These are phyloP conservation scores for Aspergillus sparsus DNA, from an alignment of 495 filamentous ascomycete genomes.

Conservation along the genomic window DNA sequence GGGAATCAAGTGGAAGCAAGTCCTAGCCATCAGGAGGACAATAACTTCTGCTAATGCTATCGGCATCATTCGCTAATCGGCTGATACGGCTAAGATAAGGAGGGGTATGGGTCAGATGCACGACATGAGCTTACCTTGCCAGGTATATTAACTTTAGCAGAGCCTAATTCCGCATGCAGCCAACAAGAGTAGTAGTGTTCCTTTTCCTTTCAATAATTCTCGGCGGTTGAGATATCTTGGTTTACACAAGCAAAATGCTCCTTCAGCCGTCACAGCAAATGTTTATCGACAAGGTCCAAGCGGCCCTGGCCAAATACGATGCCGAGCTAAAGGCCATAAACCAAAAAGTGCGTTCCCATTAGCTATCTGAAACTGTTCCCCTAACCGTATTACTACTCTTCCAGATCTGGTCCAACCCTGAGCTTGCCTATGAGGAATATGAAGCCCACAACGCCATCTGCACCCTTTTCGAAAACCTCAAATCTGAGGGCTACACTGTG, in stretches of 20 bases:
- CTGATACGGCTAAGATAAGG: too few relatives aligned
- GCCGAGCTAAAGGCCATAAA: slow-evolving; percentile 47
- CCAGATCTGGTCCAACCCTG: slow-evolving; percentile 53
- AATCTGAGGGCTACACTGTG: slow-evolving; percentile 35
- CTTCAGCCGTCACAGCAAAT: slow-evolving; percentile 28
- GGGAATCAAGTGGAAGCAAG: not conserved
- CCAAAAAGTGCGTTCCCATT: slow-evolving; percentile 36
- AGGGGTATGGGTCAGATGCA: too few relatives aligned
- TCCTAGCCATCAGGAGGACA: not conserved
- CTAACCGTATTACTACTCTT: not conserved
- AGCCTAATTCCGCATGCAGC: too few relatives aligned
- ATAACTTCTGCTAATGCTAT: not conserved
- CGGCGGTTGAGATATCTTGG: not conserved
- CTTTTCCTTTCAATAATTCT: not conserved
- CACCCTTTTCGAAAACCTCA: slow-evolving; percentile 40
- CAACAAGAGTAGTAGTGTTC: too few relatives aligned
- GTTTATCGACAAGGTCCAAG: slow-evolving; percentile 34
- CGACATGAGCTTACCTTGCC: too few relatives aligned
- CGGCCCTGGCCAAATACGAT: slow-evolving; percentile 34
- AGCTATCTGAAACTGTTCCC: too few relatives aligned
- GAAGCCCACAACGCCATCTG: slow-evolving; percentile 56
- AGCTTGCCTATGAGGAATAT: slow-evolving; percentile 56
- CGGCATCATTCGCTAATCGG: too few relatives aligned
- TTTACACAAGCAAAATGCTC: slow-evolving; percentile 26
- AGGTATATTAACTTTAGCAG: too few relatives aligned